Evolutionary conservation across 345 rosid genomes (phyloP).

Genomic region (Eucalyptus pauciflora): DNA sequence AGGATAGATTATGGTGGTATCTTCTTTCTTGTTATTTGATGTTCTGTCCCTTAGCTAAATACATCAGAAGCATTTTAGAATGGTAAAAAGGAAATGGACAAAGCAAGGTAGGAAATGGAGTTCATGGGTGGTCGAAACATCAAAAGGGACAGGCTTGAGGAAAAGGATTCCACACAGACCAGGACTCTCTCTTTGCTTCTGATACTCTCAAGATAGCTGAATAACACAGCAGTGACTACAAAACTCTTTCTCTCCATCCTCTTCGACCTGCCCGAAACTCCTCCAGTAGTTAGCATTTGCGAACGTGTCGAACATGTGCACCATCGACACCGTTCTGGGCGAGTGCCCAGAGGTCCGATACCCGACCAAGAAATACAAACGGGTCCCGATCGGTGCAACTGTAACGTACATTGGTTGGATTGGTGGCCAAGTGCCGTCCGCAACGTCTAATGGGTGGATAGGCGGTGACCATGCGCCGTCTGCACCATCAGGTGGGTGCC

Average conservation of each 20-base stretch:
- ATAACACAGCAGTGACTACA: constrained; percentile 46
- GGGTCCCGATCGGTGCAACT: constrained; percentile 34
- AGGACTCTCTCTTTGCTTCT: background rate
- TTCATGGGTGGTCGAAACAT: background rate
- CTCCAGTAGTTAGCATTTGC: constrained; percentile 17
- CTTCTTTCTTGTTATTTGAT: background rate
- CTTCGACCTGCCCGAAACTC: constrained; percentile 22
- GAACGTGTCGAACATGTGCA: constrained; percentile 20
- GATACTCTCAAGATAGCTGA: background rate
- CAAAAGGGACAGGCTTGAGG: background rate
- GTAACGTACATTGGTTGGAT: constrained; percentile 20
- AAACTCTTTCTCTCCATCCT: constrained; percentile 29
- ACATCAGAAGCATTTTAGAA: background rate
- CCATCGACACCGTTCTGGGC: constrained; percentile 17
- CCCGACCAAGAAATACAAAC: constrained; percentile 29
- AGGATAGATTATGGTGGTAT: background rate
- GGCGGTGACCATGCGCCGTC: constrained; percentile 1
- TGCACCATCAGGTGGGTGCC: background rate
- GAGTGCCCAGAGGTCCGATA: constrained; percentile 4
- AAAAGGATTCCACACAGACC: background rate
- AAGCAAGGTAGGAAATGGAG: background rate
- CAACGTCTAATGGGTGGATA: background rate
- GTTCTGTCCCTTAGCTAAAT: background rate
- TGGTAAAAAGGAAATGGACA: background rate
- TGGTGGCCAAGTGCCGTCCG: constrained; percentile 1